Percentiles rank a stretch among this genome's conserved stretches.
Conservation (phyloP, 768 basidiomycete genomes). For the Trametes sanguinea region DNA sequence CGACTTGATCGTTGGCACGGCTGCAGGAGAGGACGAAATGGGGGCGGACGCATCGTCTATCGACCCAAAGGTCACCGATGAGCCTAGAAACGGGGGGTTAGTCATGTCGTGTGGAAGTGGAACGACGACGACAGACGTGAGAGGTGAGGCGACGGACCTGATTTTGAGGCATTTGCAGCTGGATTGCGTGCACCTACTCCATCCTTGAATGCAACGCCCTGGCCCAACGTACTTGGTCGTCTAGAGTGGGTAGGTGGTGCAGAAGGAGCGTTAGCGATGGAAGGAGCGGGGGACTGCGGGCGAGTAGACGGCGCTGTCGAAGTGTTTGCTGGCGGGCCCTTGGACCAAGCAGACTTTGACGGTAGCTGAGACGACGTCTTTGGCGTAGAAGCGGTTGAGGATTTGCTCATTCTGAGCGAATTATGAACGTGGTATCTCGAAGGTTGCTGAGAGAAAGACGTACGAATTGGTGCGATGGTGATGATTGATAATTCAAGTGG, state of each 20-base stretch:
- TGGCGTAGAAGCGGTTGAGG: conserved; percentile 69
- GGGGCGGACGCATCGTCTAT: conserved; percentile 79
- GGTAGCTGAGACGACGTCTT: conserved; percentile 76
- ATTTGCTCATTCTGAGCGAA: conserved; percentile 86
- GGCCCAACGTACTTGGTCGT: conserved; percentile 73
- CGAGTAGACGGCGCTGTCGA: conserved; percentile 61
- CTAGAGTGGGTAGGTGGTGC: conserved; percentile 62
- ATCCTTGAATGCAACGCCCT: conserved; percentile 76
- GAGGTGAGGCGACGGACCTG: conserved; percentile 50
- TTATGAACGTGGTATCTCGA: conserved; percentile 13
- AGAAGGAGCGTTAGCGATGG: conserved; percentile 33
- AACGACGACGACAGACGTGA: conserved; percentile 4
- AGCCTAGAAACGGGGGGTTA: conserved; percentile 41
- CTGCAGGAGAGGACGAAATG: conserved; percentile 82
- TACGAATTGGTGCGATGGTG: conserved; percentile 46
- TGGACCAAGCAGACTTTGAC: conserved; percentile 88
- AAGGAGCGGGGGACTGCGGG: conserved; percentile 75
- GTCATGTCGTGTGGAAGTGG: conserved; percentile 4
- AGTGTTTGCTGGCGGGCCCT: conserved; percentile 76
- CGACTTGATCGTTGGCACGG: conserved; percentile 60
- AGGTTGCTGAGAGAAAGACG: conserved; percentile 24
- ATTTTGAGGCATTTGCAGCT: conserved; percentile 61
- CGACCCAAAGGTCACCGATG: conserved; percentile 84
- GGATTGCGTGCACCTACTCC: conserved; percentile 70
- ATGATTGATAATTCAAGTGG: conserved; percentile 52